Base-by-base conservation (phyloP, 2,329 filamentous ascomycete genomes). In the Lecanicillium sp. region DNA sequence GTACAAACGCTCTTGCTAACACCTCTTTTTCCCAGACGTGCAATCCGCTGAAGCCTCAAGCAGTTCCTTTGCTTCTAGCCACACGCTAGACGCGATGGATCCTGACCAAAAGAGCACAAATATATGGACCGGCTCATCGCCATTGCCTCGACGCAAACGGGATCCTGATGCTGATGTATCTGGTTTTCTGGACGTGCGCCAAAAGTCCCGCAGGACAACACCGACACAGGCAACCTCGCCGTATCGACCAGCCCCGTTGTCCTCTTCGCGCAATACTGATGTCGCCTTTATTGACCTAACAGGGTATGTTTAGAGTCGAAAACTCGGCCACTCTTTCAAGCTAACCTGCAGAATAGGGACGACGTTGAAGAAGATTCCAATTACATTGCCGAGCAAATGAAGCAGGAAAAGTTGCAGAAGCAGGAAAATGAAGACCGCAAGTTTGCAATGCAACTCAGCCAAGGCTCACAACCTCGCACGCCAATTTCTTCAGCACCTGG, bases 231-330 rank as follows among this genome's bases (percentile, higher is more conserved):
- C 32, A 29, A 20, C 27, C 29, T 29, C 14, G 14, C 35, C 32
- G 25, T 8, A 19, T 11, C 30, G 36, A 35, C 36, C 19, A 43
- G 29, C 38, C 38, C 18, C 44, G 44, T 25, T 11, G 11, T 7
- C 6, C 22, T 7, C 22, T 25, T 6, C 22, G 7, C 6, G 22
- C 11, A 11, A 11, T 25, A 25, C 37, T n/a, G 28, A 38, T 15
- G 25, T 52, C 31, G 53, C 58, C 15, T 39, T 65, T 27, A 64
- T 68, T 39, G 64, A 69, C 48, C 58, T 69, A 49, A 68, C 64
- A 45, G 62, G 62, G 58, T 63, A 57, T 42, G 54, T 44, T 13
- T 17, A 14, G 25, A 25, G 7, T 25, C 6, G 11, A 25, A 7
- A 7, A 25, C 22, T 25, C 6, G 6, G 6, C 11, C 22, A 25